Conservation (phyloP, 306 rosid genomes). For the Astragalus glycyphyllos region DNA sequence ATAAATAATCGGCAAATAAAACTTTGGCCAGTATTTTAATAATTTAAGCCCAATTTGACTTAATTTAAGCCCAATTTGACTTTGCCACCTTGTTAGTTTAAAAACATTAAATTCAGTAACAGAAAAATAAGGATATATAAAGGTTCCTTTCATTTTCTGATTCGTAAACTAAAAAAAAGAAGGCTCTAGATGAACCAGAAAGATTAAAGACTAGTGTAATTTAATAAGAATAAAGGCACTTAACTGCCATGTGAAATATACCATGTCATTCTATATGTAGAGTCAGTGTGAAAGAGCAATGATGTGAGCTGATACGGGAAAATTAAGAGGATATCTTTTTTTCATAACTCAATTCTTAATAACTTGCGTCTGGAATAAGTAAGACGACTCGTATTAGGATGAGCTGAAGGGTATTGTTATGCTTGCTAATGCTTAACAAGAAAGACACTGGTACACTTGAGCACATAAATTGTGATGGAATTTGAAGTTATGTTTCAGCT, state of each 20-base stretch:
- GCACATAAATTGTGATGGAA: conserved; percentile 19
- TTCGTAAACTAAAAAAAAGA: background rate
- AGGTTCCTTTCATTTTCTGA: background rate
- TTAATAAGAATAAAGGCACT: background rate
- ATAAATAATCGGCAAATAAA: background rate
- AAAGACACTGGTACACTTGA: background rate
- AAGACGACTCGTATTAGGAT: background rate
- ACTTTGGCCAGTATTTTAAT: background rate
- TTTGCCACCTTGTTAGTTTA: conserved; percentile 7
- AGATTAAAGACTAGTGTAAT: background rate
- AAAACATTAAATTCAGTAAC: background rate
- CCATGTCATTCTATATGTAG: background rate
- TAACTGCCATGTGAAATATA: conserved; percentile 15
- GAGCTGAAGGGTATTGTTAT: conserved; percentile 5
- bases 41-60: conserved; percentile 12
- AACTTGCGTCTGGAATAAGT: conserved; percentile 12
- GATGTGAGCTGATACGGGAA: conserved; percentile 28
- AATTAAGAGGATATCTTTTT: conserved; percentile 22
- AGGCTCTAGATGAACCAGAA: background rate
- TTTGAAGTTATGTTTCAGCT: conserved; percentile 8
- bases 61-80: conserved; percentile 11
- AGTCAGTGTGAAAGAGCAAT: conserved; percentile 18
- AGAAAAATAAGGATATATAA: background rate
- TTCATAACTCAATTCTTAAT: conserved; percentile 26
- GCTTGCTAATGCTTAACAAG: conserved; percentile 33